A percentile compares a stretch with the other conserved stretches of the same genome.
These are phyloP conservation scores for Malus sylvestris DNA, from an alignment of 306 rosid species.

Conservation along the genomic window DNA sequence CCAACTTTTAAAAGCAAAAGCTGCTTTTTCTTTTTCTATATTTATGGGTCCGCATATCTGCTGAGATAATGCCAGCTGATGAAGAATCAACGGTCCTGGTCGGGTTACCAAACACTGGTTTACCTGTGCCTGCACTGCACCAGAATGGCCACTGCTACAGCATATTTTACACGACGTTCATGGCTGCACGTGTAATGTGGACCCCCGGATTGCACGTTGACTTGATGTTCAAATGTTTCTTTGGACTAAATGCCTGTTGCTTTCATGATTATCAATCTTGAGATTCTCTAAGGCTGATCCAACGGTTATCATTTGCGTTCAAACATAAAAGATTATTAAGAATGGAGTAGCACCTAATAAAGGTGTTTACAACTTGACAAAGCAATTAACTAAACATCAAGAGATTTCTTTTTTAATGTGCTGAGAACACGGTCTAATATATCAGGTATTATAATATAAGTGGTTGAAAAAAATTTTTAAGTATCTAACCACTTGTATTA, in stretches of 20 bases:
- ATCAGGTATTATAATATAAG: too few relatives aligned
- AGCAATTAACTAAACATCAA: neutral
- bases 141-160: neutral
- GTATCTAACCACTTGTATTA: too few relatives aligned
- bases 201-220: conserved; percentile 24
- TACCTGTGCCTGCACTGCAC: neutral
- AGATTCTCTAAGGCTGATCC: conserved; percentile 16
- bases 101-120: neutral
- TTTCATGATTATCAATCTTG: conserved; percentile 10
- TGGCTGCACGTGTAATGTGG: conserved; percentile 34
- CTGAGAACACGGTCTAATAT: rapidly evolving
- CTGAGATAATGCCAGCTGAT: neutral
- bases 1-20: conserved; percentile 62
- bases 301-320: conserved; percentile 5
- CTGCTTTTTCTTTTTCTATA: conserved; percentile 6
- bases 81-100: neutral
- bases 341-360: neutral
- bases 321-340: neutral
- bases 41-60: neutral
- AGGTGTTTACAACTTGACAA: neutral
- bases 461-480: too few relatives aligned
- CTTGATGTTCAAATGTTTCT: conserved; percentile 29
- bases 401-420: too few relatives aligned
- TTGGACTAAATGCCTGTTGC: conserved; percentile 13
- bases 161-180: neutral